Evolutionary conservation across 2,329 filamentous ascomycete genomes (phyloP).

Genomic region (Shiraia sp.): DNA sequence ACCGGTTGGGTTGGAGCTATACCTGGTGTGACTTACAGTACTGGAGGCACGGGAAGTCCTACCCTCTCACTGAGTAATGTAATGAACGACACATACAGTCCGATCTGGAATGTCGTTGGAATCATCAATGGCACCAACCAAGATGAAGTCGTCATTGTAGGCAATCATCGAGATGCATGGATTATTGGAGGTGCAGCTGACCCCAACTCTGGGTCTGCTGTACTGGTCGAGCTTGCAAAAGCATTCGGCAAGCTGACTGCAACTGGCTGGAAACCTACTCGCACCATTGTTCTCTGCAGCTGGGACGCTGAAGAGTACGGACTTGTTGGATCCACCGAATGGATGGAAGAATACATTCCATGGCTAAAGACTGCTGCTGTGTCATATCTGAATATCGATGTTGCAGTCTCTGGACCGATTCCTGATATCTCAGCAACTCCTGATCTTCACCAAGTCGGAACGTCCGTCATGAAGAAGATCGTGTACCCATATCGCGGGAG

Average conservation of each 20-base stretch:
- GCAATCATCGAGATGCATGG: constrained; percentile 61
- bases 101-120: constrained; percentile 76
- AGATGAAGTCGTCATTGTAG: constrained; percentile 58
- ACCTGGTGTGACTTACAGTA: constrained; percentile 40
- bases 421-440: constrained; percentile 46
- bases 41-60: constrained; percentile 58
- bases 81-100: constrained; percentile 80
- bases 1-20: constrained; percentile 45
- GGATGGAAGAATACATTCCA: constrained; percentile 55
- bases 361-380: constrained; percentile 52
- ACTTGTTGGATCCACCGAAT: constrained; percentile 50
- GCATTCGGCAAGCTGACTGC: constrained; percentile 53
- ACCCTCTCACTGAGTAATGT: constrained; percentile 60
- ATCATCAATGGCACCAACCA: constrained; percentile 68
- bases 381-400: constrained; percentile 57
- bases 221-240: constrained; percentile 55
- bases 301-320: constrained; percentile 52
- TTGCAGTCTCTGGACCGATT: constrained; percentile 51
- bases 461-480: constrained; percentile 47
- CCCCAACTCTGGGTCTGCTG: constrained; percentile 56
- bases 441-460: constrained; percentile 45
- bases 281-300: constrained; percentile 52
- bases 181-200: constrained; percentile 58
- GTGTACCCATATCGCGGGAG: constrained; percentile 45
- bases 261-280: constrained; percentile 56